phyloP scores from a whole-genome alignment of 1,284 basidiomycete genomes.

The Pseudozyma flocculosa region DNA sequence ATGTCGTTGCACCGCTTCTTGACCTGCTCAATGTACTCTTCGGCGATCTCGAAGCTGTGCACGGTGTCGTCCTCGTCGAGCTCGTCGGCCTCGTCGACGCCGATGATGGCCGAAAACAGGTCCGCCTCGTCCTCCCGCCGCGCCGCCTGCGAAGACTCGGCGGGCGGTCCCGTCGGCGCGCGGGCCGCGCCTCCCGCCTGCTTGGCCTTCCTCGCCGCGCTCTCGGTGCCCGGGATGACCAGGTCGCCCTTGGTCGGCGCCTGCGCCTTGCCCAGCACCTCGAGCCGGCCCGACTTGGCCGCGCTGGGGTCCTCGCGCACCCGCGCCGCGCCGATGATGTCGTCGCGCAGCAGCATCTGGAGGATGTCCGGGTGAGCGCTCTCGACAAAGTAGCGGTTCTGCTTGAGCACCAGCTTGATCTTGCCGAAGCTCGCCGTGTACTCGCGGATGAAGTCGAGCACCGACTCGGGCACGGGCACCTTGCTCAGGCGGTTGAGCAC shows the following conservation, averaged over 20 bases:
- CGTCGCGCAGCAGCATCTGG: constrained; percentile 52
- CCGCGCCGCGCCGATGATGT: constrained; percentile 46
- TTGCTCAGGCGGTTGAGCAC: constrained; percentile 63
- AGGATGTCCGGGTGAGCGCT: constrained; percentile 54
- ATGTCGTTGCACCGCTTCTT: constrained; percentile 57
- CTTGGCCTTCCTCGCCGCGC: constrained; percentile 32
- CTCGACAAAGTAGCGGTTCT: constrained; percentile 58
- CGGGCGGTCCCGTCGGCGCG: constrained; percentile 12
- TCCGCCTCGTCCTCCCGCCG: constrained; percentile 48
- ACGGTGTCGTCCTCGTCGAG: constrained; percentile 56
- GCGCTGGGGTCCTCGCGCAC: constrained; percentile 39
- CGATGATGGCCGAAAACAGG: constrained; percentile 56
- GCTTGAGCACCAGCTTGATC: constrained; percentile 58
- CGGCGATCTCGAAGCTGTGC: constrained; percentile 56
- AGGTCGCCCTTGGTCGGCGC: constrained; percentile 49
- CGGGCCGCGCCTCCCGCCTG: constrained; percentile 19
- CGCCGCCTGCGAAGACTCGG: constrained; percentile 24
- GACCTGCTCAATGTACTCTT: constrained; percentile 55
- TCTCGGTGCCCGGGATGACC: constrained; percentile 49
- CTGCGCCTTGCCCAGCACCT: constrained; percentile 38
- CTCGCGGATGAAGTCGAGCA: constrained; percentile 53
- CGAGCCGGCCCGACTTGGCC: constrained; percentile 24
- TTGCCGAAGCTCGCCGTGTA: constrained; percentile 57
- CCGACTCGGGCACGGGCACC: constrained; percentile 51
- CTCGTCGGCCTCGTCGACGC: constrained; percentile 55